Conservation (phyloP, 192 early-diverging fungal species). For the Backusella liffmaniae region DNA sequence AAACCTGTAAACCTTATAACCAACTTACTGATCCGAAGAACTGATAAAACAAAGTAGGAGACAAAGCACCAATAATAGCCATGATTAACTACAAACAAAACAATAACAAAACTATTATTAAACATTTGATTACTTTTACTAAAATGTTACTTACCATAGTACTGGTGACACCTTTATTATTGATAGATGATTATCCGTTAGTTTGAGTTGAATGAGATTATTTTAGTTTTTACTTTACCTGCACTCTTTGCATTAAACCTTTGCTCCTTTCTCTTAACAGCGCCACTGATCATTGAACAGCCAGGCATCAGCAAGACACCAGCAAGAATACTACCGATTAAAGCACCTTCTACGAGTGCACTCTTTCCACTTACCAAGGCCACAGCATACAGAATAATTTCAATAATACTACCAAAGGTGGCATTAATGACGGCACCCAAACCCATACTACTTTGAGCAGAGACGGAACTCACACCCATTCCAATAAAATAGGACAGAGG, state of each 20-base stretch:
- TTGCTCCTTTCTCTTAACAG: constrained; percentile 89
- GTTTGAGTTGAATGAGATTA: not conserved
- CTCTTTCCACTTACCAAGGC: constrained; percentile 89
- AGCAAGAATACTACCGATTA: constrained; percentile 90
- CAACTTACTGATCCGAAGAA: constrained; percentile 70
- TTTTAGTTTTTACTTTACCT: constrained; percentile 37
- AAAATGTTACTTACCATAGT: constrained; percentile 59
- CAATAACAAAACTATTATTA: no score
- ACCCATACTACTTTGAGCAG: constrained; percentile 89
- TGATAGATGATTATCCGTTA: not conserved
- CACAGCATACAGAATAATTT: constrained; percentile 91
- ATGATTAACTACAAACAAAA: constrained; percentile 64
- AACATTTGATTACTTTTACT: not conserved
- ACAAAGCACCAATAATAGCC: constrained; percentile 89
- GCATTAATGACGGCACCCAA: constrained; percentile 97
- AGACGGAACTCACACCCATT: constrained; percentile 93
- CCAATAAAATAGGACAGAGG: constrained; percentile 97
- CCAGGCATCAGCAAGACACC: constrained; percentile 93
- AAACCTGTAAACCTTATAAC: not conserved
- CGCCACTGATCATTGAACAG: constrained; percentile 90
- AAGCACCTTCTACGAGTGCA: constrained; percentile 82
- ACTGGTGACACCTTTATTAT: constrained; percentile 70
- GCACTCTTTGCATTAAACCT: constrained; percentile 94
- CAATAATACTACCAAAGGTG: constrained; percentile 95
- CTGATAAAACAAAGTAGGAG: constrained; percentile 93